These are phyloP conservation scores for Intubia oerlemansii DNA, from an alignment of 2,329 filamentous ascomycete species.

Conservation along the genomic window DNA sequence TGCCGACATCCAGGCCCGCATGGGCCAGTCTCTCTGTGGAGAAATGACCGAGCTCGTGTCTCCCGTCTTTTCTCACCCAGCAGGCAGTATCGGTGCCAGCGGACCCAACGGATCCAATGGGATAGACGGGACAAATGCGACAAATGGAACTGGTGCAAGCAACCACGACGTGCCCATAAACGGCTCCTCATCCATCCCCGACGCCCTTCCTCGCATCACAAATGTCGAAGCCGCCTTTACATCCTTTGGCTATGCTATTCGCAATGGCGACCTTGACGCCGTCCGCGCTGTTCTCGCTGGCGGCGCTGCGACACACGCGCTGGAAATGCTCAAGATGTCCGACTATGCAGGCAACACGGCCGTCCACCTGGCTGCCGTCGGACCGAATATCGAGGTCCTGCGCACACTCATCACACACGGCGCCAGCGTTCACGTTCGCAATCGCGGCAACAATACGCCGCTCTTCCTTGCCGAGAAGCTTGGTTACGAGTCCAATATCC, in stretches of 20 bases:
- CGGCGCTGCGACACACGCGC: constrained; percentile 24
- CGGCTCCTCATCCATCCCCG: too few species aligned
- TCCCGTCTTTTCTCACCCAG: constrained; percentile 58
- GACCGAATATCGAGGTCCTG: constrained; percentile 31
- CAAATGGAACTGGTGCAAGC: too few species aligned
- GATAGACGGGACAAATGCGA: too few species aligned
- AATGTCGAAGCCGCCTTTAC: constrained; percentile 44
- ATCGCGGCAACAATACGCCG: constrained; percentile 43
- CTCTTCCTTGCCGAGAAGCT: constrained; percentile 40
- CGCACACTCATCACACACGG: constrained; percentile 36
- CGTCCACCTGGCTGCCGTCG: constrained; percentile 34
- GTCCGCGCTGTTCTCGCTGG: constrained; percentile 46
- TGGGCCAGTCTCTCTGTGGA: constrained; percentile 58
- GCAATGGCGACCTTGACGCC: constrained; percentile 42
- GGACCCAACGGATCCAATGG: too few species aligned
- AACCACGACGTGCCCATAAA: too few species aligned
- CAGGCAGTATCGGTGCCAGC: constrained; percentile 25
- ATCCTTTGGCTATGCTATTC: constrained; percentile 60
- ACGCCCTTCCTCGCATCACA: too few species aligned
- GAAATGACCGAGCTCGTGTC: constrained; percentile 62
- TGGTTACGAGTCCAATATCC: constrained; percentile 29
- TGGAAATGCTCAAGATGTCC: constrained; percentile 44
- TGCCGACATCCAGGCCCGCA: constrained; percentile 44
- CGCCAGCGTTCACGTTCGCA: constrained; percentile 45
- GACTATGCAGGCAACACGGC: constrained; percentile 70